These are phyloP conservation scores for Penicillium italicum DNA, from an alignment of 2,329 filamentous ascomycete genomes.

Conservation along the genomic window DNA sequence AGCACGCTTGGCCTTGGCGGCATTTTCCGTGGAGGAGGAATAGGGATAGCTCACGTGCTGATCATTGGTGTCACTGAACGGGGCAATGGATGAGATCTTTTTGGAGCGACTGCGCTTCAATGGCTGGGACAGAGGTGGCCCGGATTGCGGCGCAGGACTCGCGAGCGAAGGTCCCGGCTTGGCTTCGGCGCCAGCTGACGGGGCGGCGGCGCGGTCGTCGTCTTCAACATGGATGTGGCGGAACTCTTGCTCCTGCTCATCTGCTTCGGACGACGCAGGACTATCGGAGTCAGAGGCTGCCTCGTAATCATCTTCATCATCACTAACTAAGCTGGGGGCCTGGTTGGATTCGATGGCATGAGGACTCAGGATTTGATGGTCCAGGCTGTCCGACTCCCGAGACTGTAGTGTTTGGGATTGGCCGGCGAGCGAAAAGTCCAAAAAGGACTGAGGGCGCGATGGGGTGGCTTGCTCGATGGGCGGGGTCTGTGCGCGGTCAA, in stretches of 20 bases:
- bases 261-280: slow-evolving; percentile 44
- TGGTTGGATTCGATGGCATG: slow-evolving; percentile 69
- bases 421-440: slow-evolving; percentile 47
- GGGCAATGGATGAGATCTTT: slow-evolving; percentile 29
- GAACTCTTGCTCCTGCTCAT: slow-evolving; percentile 53
- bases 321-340: slow-evolving; percentile 73
- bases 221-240: slow-evolving; percentile 47
- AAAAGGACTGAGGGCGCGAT: slow-evolving; percentile 28
- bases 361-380: slow-evolving; percentile 60
- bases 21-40: slow-evolving; percentile 33
- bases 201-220: slow-evolving; percentile 40
- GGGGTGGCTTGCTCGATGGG: slow-evolving; percentile 42
- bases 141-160: slow-evolving; percentile 25
- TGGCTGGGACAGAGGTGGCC: slow-evolving; percentile 29
- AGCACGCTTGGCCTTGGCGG: slow-evolving; percentile 29
- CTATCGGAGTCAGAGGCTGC: slow-evolving; percentile 63
- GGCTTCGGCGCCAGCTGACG: slow-evolving; percentile 32
- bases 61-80: slow-evolving; percentile 31
- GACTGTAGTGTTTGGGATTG: slow-evolving; percentile 10
- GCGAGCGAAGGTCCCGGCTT: slow-evolving; percentile 35
- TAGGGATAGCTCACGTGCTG: slow-evolving; percentile 38
- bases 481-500: slow-evolving; percentile 40
- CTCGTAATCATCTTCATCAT: slow-evolving; percentile 70
- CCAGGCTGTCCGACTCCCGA: slow-evolving; percentile 47
- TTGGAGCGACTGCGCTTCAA: slow-evolving; percentile 32